These are phyloP conservation scores for Metschnikowia aberdeeniae DNA, from an alignment of 805 yeast genomes.

Conservation along the genomic window DNA sequence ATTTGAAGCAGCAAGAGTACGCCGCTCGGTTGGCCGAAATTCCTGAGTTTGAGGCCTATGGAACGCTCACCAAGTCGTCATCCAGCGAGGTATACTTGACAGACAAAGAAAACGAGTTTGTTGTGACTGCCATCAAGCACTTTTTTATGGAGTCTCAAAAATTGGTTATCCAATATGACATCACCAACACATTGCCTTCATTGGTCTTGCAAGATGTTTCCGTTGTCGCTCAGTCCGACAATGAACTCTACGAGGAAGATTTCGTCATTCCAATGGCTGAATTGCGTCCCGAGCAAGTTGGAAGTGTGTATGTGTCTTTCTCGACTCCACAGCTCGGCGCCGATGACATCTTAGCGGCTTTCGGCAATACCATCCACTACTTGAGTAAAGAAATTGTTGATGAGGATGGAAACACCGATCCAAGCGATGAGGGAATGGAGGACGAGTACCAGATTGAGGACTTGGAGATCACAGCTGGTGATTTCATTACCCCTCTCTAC, in stretches of 20 bases:
- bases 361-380: conserved; percentile 68
- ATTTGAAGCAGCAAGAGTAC: conserved; percentile 57
- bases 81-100: conserved; percentile 60
- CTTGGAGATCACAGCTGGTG: conserved; percentile 71
- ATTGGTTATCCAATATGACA: conserved; percentile 74
- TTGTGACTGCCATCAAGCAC: conserved; percentile 80
- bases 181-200: conserved; percentile 80
- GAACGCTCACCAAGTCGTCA: conserved; percentile 71
- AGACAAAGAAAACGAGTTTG: conserved; percentile 90
- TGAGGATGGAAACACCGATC: conserved; percentile 59
- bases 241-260: conserved; percentile 57
- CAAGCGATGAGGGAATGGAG: conserved; percentile 75
- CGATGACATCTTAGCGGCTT: conserved; percentile 36
- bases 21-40: conserved; percentile 65
- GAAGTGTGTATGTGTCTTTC: conserved; percentile 75
- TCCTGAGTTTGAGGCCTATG: conserved; percentile 71
- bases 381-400: conserved; percentile 77
- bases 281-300: conserved; percentile 66
- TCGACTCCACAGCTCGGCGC: conserved; percentile 51
- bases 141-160: conserved; percentile 63
- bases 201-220: conserved; percentile 73
- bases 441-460: conserved; percentile 93
- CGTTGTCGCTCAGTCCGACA: conserved; percentile 63
- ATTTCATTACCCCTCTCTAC: conserved; percentile 72
- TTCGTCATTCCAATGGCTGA: conserved; percentile 70